Base-by-base conservation (phyloP, 495 filamentous ascomycete species). In the Parmelia sp. region DNA sequence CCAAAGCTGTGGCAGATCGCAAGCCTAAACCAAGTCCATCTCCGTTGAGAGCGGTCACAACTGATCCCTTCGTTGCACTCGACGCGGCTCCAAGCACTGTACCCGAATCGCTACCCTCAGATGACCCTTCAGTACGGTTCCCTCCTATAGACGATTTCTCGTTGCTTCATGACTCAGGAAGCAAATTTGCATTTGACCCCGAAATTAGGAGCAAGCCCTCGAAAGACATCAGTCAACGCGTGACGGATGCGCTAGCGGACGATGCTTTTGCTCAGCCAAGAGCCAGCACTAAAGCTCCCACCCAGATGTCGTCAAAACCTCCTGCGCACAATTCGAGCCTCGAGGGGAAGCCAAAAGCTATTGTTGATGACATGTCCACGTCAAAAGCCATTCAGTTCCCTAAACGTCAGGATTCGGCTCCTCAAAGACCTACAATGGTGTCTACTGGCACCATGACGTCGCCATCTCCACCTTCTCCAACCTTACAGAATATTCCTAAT, bases 371-470 rank as follows among this genome's bases (percentile, higher is more conserved):
- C 15, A 37, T 19, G 19, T 42, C 64, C 56, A 63, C 59, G 40
- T 51, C 67, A 15, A 75, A 61, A 67, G 71, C 33, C 39, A 69
- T 47, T 39, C 70, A 53, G 68, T 65, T 33, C 60, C 68, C 65
- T 60, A 76, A 47, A 60, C 49, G 56, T 31, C 57, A 86, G 65
- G 82, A 87, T 67, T 80, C 86, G 5, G 78, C 79, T 29, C 83
- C 87, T 40, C 80, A 79, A 66, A 81, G 79, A 60, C 86, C 88
- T 8, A 64, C 70, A 9, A 96, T 94, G 88, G 86, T 96, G n/a
- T 97, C 94, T 4, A 94, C 87, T 17, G 94, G 92, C 39, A 96
- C 91, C 3, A 96, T 95, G 89, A 96, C 93, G 33, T 88, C 87
- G 31, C 88, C 84, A 25, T 79, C 90, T 11, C 80, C 83, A n/a